Base-by-base conservation (phyloP, 108 stramenopile species). In the Nitzschia sp. region DNA sequence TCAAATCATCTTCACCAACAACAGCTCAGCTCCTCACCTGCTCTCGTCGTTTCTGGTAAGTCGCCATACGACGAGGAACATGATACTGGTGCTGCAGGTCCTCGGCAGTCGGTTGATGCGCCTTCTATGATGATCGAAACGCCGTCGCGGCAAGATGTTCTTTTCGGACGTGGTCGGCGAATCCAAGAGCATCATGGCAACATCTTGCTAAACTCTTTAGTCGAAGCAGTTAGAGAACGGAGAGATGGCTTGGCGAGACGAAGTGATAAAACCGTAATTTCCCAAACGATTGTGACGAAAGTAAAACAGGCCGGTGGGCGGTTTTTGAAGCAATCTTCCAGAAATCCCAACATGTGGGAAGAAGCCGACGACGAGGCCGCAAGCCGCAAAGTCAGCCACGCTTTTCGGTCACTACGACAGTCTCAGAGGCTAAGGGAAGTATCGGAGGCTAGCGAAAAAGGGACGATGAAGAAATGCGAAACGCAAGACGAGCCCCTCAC, bases 111-210 rank as follows among this genome's bases (percentile, higher is more conserved):
- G n/a, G n/a, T n/a, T n/a, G n/a, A n/a, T n/a, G 38, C 38, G 13
- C 13, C 38, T 42, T 6, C 38, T 9, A 6, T 13, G 21, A 6
- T 62, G 11, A 62, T 45, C 13, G 42, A n/a, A 6, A 61, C 3
- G 9, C 61, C 61, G 26, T 15, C 1, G 1, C 42, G 24, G 0
- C 49, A 27, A 2, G 77, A 78, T 34, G 46, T 78, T 17, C 31
- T 78, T 9, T 73, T 59, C 55, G 77, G 77, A 2, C 36, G 77
- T 25, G 77, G 77, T 2, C 42, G 66, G 25, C 59, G 48, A 2
- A 67, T 68, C 4, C 42, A 65, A 55, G 26, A 42, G 11, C 77
- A 78, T 64, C 66, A 60, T 26, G 77, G 77, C 15, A 78, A 78
- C 47, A 53, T 59, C 0, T 4, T 54, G 21, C 68, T 77, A 18